Base-by-base conservation (phyloP, 2,329 filamentous ascomycete genomes). In the Fusarium xyrophilum region DNA sequence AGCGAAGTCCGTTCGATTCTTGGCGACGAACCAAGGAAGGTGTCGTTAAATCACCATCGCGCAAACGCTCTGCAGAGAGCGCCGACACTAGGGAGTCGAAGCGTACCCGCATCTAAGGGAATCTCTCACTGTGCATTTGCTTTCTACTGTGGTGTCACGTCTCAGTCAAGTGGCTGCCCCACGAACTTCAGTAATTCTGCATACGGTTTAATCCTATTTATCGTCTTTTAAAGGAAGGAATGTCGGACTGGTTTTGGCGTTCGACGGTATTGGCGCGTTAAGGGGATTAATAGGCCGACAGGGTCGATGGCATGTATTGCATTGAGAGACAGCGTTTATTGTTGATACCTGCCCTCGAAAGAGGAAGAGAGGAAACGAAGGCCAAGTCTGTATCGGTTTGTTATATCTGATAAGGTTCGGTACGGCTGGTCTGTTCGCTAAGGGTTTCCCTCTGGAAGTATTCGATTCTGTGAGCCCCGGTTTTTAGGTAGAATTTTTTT, bases 21-120 rank as follows among this genome's bases (percentile, higher is more conserved):
- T 93, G 90, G 90, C 85, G 82, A 67, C 87, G 89, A 60, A 87
- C 86, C 71, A 93, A 93, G 82, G 80, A 77, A 67, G 78, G 60
- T 33, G 54, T 70, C 77, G 63, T 80, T 81, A 63, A 81, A 76
- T 64, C 86, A 83, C 79, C 81, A 80, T 73, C 79, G 27, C 67
- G 77, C 50, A 86, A 85, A 76, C 81, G 83, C 63, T 72, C 74
- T 27, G 79, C 73, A 39, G 78, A 79, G 11, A 73, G 65, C n/a
- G 70, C 79, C 23, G 67, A 70, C 27, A 65, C 76, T 7, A 63
- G 73, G 30, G 67, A 72, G 30, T 60, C 79, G 27, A 82, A 82
- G 73, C 78, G 80, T 56, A 73, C 73, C 43, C 79, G 80, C 27
- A 74, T 74, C 44, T 81, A 67, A 50, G 71, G 43, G n/a, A 23